Evolutionary conservation across 768 basidiomycete species (phyloP).

Genomic region (Peribolospora baueri): DNA sequence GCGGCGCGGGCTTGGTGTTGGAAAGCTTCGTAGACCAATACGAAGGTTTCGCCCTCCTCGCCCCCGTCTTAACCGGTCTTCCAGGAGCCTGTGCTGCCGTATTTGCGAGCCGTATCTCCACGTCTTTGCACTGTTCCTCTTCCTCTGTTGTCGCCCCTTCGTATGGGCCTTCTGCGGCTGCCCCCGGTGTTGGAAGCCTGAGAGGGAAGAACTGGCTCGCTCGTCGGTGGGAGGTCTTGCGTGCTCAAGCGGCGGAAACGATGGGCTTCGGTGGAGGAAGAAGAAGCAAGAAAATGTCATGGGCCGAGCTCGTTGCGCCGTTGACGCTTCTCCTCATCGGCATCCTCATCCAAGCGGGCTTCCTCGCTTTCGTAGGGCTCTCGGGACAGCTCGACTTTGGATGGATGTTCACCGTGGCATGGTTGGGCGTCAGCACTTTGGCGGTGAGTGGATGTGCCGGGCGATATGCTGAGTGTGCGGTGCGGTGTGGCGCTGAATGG

Average conservation of each 20-base stretch:
- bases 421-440: slow-evolving; percentile 18
- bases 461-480: neutral
- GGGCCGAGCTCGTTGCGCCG: slow-evolving; percentile 6
- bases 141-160: slow-evolving; percentile 12
- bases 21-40: slow-evolving; percentile 71
- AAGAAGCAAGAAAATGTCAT: slow-evolving; percentile 2
- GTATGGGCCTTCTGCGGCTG: neutral
- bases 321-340: slow-evolving; percentile 45
- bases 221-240: slow-evolving; percentile 1
- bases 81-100: slow-evolving; percentile 79
- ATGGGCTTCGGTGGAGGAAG: neutral
- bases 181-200: slow-evolving; percentile 5
- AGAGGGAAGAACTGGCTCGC: slow-evolving; percentile 3
- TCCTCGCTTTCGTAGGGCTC: slow-evolving; percentile 36
- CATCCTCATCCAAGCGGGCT: slow-evolving; percentile 53
- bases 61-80: slow-evolving; percentile 71
- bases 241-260: neutral
- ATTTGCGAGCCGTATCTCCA: slow-evolving; percentile 72
- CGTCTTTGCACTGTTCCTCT: slow-evolving; percentile 44
- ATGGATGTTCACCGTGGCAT: slow-evolving; percentile 40
- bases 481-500: slow-evolving; percentile 4
- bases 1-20: slow-evolving; percentile 70
- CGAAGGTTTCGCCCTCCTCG: slow-evolving; percentile 64
- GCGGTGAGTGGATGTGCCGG: slow-evolving; percentile 4
- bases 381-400: slow-evolving; percentile 61